Base-by-base conservation (phyloP, 78 protist genomes). In the Pelomyxa schiedti region DNA sequence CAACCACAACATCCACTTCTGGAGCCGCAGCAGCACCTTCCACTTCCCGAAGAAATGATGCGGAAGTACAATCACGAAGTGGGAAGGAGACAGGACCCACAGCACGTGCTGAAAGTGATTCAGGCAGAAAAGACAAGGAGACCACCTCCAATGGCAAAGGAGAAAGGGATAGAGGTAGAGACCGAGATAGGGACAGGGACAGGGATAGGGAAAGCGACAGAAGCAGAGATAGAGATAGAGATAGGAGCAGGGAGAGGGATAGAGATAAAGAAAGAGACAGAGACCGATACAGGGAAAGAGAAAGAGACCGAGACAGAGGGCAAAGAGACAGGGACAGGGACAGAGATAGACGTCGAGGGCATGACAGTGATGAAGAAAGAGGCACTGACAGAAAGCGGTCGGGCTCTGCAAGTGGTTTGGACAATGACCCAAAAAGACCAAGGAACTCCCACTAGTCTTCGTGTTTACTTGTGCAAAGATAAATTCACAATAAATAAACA, bases 151-250 rank as follows among this genome's bases (percentile, higher is more conserved):
- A 69, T 28, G 74, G 43, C 43, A 16, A 16, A 16, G 58, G 58
- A 47, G 58, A 47, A 47, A 40, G 30, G 42, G 65, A 42, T 29
- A 38, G 78, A 64, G 72, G 64, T 1, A 75, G 72, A 16, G 38
- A 63, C 36, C 65, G 4, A 3, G 64, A 43, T 43, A 75, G 32
- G 38, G 79, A 43, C 71, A 63, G 72, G 67, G 37, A 42, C 71
- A 75, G 4, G 3, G 79, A 43, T 43, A 75, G n/a, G 38, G 79
- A 75, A 41, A 63, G 72, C 66, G 37, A 42, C 75, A 41, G 64
- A 74, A 22, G 26, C 37, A 39, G 67, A 30, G 78, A 75, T 42
- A 75, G 78, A 58, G 3, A 73, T 5, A n/a, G n/a, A n/a, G 39
- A 75, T 39, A 36, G 58, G 26, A 26, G 40, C 9, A 38, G 47